Conservation (phyloP, 1,284 basidiomycete species). For the Tremellales sp. region DNA sequence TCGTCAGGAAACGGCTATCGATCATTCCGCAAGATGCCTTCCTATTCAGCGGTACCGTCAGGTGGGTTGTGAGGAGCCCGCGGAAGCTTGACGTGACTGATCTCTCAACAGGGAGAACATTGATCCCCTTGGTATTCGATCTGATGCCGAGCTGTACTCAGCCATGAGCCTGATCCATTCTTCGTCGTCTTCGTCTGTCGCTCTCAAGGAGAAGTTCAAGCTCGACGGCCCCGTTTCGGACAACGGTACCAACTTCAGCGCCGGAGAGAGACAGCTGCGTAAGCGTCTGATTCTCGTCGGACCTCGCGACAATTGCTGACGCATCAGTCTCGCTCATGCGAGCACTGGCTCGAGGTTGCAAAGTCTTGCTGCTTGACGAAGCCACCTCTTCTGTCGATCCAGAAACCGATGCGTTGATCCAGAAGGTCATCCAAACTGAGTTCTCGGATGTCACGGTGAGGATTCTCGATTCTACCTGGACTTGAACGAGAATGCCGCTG, state of each 20-base stretch:
- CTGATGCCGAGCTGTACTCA: slow-evolving; percentile 54
- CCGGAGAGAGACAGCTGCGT: slow-evolving; percentile 50
- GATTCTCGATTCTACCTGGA: too few relatives aligned
- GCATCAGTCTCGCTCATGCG: slow-evolving; percentile 58
- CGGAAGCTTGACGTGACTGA: not conserved
- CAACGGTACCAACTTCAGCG: slow-evolving; percentile 51
- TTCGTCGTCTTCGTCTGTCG: slow-evolving; percentile 5
- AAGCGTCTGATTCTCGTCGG: not conserved
- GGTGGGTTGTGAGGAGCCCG: not conserved
- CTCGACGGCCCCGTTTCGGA: slow-evolving; percentile 51
- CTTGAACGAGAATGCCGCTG: not conserved
- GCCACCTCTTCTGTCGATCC: slow-evolving; percentile 61
- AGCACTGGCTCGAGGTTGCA: slow-evolving; percentile 66
- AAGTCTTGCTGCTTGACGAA: slow-evolving; percentile 61
- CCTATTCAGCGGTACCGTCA: slow-evolving; percentile 29
- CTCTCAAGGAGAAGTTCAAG: slow-evolving; percentile 51
- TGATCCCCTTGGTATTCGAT: slow-evolving; percentile 55
- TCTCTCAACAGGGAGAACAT: slow-evolving; percentile 44
- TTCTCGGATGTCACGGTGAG: slow-evolving; percentile 51
- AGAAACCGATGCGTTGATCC: slow-evolving; percentile 71
- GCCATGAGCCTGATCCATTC: slow-evolving; percentile 52
- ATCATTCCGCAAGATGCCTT: slow-evolving; percentile 54
- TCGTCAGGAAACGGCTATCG: slow-evolving; percentile 58
- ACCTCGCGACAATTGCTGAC: slow-evolving; percentile 3
- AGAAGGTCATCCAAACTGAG: slow-evolving; percentile 67